Base-by-base conservation (phyloP, 345 rosid genomes). In the Populus alba region DNA sequence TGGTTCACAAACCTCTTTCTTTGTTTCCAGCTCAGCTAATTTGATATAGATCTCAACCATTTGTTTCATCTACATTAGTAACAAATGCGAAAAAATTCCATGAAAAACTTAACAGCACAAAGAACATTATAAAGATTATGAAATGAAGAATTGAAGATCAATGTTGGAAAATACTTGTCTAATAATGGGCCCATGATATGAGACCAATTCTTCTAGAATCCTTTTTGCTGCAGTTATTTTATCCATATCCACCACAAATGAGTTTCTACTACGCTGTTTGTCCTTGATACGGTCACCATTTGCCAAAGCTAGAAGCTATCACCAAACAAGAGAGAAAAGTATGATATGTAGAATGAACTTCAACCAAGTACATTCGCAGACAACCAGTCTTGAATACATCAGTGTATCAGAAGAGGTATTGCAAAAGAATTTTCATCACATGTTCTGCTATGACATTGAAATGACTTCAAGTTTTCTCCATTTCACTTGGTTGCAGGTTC, bases 221-320 rank as follows among this genome's bases (percentile, higher is more conserved):
- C 87, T 88, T 87, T 90, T 93, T 70, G 99, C 99, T 29, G 97
- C 91, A 77, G 84, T 86, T 86, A 92, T 95, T 84, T 95, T 95
- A 84, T 95, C 99, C 82, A 81, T 82, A 83, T 95, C 99, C 71
- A 89, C 99, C 80, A 95, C 92, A 77, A 91, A 95, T 69, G 96
- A 95, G 84, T 88, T 95, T 89, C 93, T 92, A 79, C 89, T 95
- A 38, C 91, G 94, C 81, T 93, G 99, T 82, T 91, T 92, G 76
- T 95, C 94, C 89, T 93, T 95, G 88, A 95, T 89, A 39, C 99
- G 96, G 75, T 92, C 98, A 85, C 99, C 99, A 77, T 95, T 95
- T 78, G 95, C 97, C 81, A 95, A 84, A 72, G 98, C 99, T 66
- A 95, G 90, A 86, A 95, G 94, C 99, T 95, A 80, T 49, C 75